Base-by-base conservation (phyloP, 768 basidiomycete genomes). In the Tylopilus vinaceipallidus region DNA sequence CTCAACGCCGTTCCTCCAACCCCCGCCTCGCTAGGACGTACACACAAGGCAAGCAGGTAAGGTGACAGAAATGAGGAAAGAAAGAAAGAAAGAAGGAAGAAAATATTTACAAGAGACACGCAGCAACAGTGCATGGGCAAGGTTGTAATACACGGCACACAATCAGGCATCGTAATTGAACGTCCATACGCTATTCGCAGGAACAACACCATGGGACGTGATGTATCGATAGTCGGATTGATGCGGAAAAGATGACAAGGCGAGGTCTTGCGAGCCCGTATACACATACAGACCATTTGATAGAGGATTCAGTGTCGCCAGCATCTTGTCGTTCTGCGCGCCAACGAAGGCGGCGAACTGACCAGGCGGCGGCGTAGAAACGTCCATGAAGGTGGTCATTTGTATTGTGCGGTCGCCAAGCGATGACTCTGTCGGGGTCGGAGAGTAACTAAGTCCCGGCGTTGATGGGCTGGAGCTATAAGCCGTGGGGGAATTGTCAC, bases 371-470 rank as follows among this genome's bases (percentile, higher is more conserved):
- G 67, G 67, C 27, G 67, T 68, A 7, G 59, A 55, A 14, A 68
- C 74, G 52, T 83, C 81, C 58, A 74, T 65, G 49, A 81, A 81
- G 0, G 67, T 72, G 14, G 74, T 65, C 76, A 82, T 78, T 55
- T 83, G 82, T 20, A 82, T 69, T 0, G 80, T 83, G 20, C 75
- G 75, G 55, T 82, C 81, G 33, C 76, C 77, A 40, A 74, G 67
- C 6, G 78, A 78, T 0, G 78, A 83, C 48, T 80, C 81, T 1
- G 81, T 82, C 4, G 82, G 77, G 1, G 80, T 76, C 0, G 83
- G 83, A 0, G 83, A 84, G 42, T 79, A 79, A 11, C 73, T 76
- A 33, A 85, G 76, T 17, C 73, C 70, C 0, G 83, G 83, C 0
- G 80, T 82, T n/a, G 76, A 67, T 10, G 82, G 80, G 54, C 74